A percentile compares a stretch with the other conserved stretches of the same genome.
These are phyloP conservation scores for Claviceps africana DNA, from an alignment of 2,329 filamentous ascomycete species.

Conservation along the genomic window DNA sequence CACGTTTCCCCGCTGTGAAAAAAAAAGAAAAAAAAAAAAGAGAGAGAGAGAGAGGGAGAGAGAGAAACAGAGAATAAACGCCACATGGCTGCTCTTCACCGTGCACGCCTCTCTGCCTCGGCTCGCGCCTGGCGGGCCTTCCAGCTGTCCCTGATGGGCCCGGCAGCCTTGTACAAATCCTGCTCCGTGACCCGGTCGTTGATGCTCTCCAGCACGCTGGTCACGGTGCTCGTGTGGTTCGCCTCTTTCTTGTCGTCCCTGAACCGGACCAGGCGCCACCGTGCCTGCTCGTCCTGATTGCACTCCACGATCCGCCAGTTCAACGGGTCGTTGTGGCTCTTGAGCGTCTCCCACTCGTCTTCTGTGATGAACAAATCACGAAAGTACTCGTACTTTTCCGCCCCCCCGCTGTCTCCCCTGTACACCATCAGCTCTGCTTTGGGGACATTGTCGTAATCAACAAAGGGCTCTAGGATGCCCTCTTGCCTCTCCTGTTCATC, in stretches of 20 bases:
- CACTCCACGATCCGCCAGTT: conserved; percentile 85
- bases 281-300: conserved; percentile 56
- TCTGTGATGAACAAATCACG: conserved; percentile 54
- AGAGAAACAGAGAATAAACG: background rate
- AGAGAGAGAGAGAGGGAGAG: background rate
- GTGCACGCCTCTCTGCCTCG: conserved; percentile 15
- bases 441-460: conserved; percentile 71
- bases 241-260: conserved; percentile 85
- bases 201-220: conserved; percentile 82
- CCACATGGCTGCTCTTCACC: conserved; percentile 2
- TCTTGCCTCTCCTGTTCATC: conserved; percentile 54
- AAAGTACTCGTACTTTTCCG: conserved; percentile 48
- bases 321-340: conserved; percentile 58
- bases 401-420: conserved; percentile 41
- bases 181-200: conserved; percentile 69
- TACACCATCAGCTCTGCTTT: conserved; percentile 58
- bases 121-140: conserved; percentile 42
- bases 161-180: conserved; percentile 58
- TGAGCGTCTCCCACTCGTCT: conserved; percentile 73
- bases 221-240: conserved; percentile 74
- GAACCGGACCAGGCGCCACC: conserved; percentile 82
- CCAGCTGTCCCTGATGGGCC: conserved; percentile 65
- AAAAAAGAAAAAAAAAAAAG: background rate
- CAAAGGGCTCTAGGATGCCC: conserved; percentile 45
- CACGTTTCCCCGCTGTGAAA: background rate